A percentile compares a stretch with the other conserved stretches of the same genome.
Evolutionary conservation across 768 basidiomycete genomes (phyloP).

Genomic region (Chalciporus chontae): DNA sequence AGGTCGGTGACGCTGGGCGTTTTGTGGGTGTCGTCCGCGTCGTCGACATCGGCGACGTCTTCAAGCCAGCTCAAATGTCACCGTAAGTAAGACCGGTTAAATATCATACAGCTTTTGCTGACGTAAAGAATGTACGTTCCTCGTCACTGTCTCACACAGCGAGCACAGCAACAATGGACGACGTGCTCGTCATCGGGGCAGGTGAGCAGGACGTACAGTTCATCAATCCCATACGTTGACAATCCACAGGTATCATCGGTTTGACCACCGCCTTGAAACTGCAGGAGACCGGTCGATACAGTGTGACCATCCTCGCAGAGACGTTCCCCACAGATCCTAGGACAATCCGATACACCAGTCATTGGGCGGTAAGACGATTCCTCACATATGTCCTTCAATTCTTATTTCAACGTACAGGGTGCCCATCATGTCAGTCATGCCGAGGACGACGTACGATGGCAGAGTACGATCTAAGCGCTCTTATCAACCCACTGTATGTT

Average conservation of each 20-base stretch:
- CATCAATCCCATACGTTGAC: not conserved
- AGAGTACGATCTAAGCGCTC: conserved; percentile 36
- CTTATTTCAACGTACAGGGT: conserved; percentile 43
- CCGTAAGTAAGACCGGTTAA: no score
- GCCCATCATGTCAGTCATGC: conserved; percentile 68
- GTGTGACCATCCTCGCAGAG: conserved; percentile 66
- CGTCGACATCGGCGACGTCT: conserved; percentile 2
- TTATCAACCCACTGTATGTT: not conserved
- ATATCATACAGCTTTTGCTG: not conserved
- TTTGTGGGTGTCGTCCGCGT: conserved; percentile 33
- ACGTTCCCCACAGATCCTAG: conserved; percentile 65
- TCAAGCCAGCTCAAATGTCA: not conserved
- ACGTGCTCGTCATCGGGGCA: conserved; percentile 6
- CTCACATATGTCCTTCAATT: not conserved
- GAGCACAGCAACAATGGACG: not conserved
- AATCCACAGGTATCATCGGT: conserved; percentile 59
- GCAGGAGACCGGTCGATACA: conserved; percentile 54
- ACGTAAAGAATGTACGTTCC: not conserved
- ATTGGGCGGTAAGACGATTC: conserved; percentile 62
- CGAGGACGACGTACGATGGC: conserved; percentile 42
- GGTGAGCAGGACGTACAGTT: not conserved
- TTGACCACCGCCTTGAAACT: conserved; percentile 68
- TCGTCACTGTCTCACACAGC: not conserved
- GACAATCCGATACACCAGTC: conserved; percentile 66
- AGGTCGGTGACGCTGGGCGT: conserved; percentile 57